Conservation (phyloP, 371 early-diverging fungal genomes). For the Nematocida parisii region DNA sequence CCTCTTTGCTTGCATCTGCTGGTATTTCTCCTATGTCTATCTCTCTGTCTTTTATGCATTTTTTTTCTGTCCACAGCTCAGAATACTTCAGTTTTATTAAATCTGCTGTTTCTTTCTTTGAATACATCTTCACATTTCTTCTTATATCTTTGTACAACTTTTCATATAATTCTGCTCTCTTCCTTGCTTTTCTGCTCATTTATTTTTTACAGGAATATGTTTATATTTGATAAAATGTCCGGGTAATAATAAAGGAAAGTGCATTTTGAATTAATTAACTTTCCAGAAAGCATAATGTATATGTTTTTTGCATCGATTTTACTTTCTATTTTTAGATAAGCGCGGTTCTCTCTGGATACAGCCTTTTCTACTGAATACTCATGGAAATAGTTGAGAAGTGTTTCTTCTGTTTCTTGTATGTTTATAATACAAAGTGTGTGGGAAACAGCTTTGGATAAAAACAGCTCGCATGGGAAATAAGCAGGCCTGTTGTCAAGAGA, state of each 20-base stretch:
- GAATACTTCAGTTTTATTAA: conserved; percentile 29
- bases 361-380: background rate
- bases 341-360: background rate
- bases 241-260: conserved; percentile 1
- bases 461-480: conserved; percentile 8
- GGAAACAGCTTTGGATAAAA: background rate
- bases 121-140: conserved; percentile 17
- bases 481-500: background rate
- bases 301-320: background rate
- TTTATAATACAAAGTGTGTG: conserved; percentile 1
- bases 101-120: conserved; percentile 9
- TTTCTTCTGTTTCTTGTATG: conserved; percentile 8
- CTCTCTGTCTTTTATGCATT: conserved; percentile 31
- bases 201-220: conserved; percentile 26
- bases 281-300: background rate
- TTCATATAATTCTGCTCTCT: conserved; percentile 39
- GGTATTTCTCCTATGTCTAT: background rate
- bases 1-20: conserved; percentile 20
- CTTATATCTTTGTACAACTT: conserved; percentile 26
- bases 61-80: conserved; percentile 24
- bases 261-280: background rate
- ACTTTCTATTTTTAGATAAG: background rate
- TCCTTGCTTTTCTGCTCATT: conserved; percentile 34
- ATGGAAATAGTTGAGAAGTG: background rate
- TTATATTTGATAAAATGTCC: conserved; percentile 7